Percentiles rank a stretch among this genome's conserved stretches.
Evolutionary conservation across 495 filamentous ascomycete species (phyloP).

Genomic region (Poronia punctata): DNA sequence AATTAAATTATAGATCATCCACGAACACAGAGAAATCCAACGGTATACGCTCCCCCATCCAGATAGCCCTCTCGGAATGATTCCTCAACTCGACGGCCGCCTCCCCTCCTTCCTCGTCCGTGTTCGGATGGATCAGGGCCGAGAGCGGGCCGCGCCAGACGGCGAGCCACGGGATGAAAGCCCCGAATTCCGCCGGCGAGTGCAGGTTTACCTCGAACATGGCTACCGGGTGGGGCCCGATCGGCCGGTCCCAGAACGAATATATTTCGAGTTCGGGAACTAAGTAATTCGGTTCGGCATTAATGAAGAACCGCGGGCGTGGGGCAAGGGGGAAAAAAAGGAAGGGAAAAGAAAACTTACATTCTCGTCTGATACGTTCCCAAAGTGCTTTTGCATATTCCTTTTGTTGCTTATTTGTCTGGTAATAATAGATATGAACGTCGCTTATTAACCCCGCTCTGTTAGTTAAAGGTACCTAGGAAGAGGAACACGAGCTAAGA

Average conservation of each 20-base stretch:
- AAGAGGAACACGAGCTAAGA: constrained; percentile 8
- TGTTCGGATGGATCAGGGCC: constrained; percentile 78
- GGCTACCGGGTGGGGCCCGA: constrained; percentile 75
- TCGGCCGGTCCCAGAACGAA: constrained; percentile 62
- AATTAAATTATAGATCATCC: too few species aligned
- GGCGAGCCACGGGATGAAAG: constrained; percentile 78
- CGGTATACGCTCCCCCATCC: constrained; percentile 71
- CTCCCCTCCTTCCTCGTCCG: constrained; percentile 31
- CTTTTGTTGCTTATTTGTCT: constrained; percentile 54
- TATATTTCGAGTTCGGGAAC: constrained; percentile 86
- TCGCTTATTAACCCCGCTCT: constrained; percentile 39
- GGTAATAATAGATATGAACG: constrained; percentile 75
- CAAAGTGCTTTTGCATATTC: constrained; percentile 64
- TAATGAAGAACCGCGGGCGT: not conserved
- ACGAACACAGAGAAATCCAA: constrained; percentile 40
- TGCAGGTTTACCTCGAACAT: constrained; percentile 94
- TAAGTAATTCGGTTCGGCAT: constrained; percentile 19
- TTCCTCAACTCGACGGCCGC: constrained; percentile 46
- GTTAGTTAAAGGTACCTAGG: not conserved
- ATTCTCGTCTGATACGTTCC: constrained; percentile 75
- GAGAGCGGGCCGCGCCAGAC: constrained; percentile 78
- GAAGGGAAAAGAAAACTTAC: constrained; percentile 34
- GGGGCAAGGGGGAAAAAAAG: not conserved
- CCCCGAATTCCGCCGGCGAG: constrained; percentile 79
- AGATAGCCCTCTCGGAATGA: constrained; percentile 75